phyloP scores from a whole-genome alignment of 2,329 filamentous ascomycete species.

The Aspergillus niger region DNA sequence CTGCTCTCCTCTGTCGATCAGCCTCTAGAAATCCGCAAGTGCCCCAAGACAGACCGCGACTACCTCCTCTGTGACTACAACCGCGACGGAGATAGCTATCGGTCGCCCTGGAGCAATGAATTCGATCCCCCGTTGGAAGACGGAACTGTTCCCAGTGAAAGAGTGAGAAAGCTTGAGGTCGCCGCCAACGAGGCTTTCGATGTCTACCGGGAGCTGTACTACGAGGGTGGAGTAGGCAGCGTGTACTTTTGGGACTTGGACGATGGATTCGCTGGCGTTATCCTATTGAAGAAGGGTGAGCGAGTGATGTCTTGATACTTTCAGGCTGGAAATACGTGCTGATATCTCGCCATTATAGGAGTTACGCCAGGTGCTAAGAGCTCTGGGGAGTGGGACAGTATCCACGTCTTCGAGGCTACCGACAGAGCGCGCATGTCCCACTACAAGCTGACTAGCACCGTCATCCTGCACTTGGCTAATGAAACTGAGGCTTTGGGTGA shows the following conservation, averaged over 20 bases:
- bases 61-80: conserved; percentile 99
- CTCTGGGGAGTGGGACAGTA: conserved; percentile 92
- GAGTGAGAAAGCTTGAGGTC: conserved; percentile 90
- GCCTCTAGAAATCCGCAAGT: conserved; percentile 82
- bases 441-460: conserved; percentile 97
- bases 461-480: conserved; percentile 84
- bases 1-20: conserved; percentile 97
- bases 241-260: conserved; percentile 99
- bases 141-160: conserved; percentile 83
- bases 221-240: conserved; percentile 91
- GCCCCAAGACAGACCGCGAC: conserved; percentile 85
- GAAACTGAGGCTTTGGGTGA: conserved; percentile 69
- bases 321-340: background rate
- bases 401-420: conserved; percentile 96
- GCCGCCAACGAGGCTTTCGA: conserved; percentile 95
- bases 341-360: conserved; percentile 48
- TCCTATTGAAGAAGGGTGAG: conserved; percentile 89
- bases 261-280: conserved; percentile 94
- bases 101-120: conserved; percentile 98
- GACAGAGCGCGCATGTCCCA: conserved; percentile 89
- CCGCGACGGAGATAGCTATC: conserved; percentile 95
- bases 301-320: background rate
- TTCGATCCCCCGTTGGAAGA: conserved; percentile 92
- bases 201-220: conserved; percentile 87
- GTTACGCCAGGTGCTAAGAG: conserved; percentile 66